Base-by-base conservation (phyloP, 352 stramenopile species). In the Phytophthora palmivora region DNA sequence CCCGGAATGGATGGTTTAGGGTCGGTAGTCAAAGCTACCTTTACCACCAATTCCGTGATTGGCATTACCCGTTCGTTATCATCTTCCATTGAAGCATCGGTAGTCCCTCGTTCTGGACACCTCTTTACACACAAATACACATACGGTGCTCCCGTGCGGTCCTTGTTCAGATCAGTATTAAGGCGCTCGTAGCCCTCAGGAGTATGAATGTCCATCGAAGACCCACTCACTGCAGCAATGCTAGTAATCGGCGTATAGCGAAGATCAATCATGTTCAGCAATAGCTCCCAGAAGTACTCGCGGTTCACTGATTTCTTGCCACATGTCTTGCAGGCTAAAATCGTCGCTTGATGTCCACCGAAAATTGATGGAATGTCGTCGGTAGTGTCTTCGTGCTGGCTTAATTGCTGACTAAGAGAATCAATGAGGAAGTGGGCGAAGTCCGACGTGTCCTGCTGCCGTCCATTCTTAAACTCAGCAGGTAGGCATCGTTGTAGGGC, bases 211-310 rank as follows among this genome's bases (percentile, higher is more conserved):
- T 90, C 71, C 46, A 86, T 76, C 15, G 82, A 85, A 6, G 80
- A 83, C 12, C 88, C 88, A n/a, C 71, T 89, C 9, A 95, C 84
- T 4, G 82, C 88, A 0, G 63, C 58, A 63, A 96, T 94, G 42
- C 70, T 83, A 2, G 84, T 95, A 58, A 96, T 95, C 8, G 88
- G 87, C 5, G 88, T 96, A 61, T 96, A 96, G 2, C 83, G 76
- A 33, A 96, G 72, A 49, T 96, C 88, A 37, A 96, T 92, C 85
- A 96, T 94, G 56, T 96, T 96, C 19, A 96, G 70, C 49, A 96
- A 56, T 28, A 96, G 63, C 48, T 96, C 88, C 88, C 88, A 96
- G 52, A 95, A 96, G 63, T 96, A 96, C 50, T 96, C 88, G 19
- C 73, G 74, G 47, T 92, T 94, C 15, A 94, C 79, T 0, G 84